Conservation (phyloP, 2,329 filamentous ascomycete species). For the Trichophyton benhamiae region DNA sequence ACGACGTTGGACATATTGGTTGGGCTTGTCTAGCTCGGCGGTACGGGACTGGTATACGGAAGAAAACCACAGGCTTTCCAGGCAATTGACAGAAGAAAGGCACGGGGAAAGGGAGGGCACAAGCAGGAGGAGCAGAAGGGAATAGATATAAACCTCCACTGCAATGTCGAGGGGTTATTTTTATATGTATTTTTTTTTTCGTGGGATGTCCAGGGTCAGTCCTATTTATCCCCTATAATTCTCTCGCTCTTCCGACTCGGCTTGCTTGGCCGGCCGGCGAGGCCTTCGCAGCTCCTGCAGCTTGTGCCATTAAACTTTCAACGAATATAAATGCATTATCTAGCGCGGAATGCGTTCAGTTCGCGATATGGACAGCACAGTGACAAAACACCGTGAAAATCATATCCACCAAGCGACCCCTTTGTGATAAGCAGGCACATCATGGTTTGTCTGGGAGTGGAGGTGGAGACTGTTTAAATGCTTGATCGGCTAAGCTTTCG, state of each 20-base stretch:
- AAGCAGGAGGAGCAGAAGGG: not conserved
- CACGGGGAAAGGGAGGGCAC: not conserved
- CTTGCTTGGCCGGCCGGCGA: not conserved
- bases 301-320: conserved; percentile 1
- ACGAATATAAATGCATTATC: not conserved
- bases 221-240: not conserved
- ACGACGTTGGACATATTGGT: not conserved
- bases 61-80: not conserved
- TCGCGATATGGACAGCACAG: not conserved
- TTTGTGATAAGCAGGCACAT: not conserved
- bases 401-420: not conserved
- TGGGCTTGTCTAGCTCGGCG: not conserved
- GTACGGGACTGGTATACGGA: not conserved
- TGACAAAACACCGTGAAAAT: not conserved
- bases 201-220: not conserved
- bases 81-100: not conserved
- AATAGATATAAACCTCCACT: not conserved
- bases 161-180: not conserved
- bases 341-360: not conserved
- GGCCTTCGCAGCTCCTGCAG: not conserved
- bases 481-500: conserved; percentile 3
- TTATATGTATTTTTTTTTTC: not conserved
- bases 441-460: not conserved
- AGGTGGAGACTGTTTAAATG: not conserved
- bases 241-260: not conserved